Base-by-base conservation (phyloP, 371 early-diverging fungal species). In the Mucor sp. region DNA sequence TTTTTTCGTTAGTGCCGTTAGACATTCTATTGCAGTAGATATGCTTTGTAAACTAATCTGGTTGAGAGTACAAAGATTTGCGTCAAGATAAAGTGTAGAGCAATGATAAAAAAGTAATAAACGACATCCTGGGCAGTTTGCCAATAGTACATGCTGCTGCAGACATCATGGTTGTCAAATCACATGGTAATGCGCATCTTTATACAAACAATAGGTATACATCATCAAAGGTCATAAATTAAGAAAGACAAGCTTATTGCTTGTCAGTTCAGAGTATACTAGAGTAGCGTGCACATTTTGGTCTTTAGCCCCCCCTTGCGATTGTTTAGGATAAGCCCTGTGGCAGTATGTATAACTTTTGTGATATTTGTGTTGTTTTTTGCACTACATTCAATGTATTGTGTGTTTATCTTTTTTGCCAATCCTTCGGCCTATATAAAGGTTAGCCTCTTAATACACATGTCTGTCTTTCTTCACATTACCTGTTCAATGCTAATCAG, bases 371-470 rank as follows among this genome's bases (percentile, higher is more conserved):
- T n/a, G 19, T 67, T 66, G 23, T 37, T 35, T 60, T 57, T 71
- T 44, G 71, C 71, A 56, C 71, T 71, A 41, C 71, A 71, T 67
- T 71, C 71, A 67, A 71, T 71, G 41, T 71, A 71, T 47, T 59
- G 71, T 27, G 41, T 71, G 43, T 67, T 63, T 2, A 71, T 50
- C 55, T 67, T 63, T 17, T 15, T 63, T 60, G 71, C 67, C 19
- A 71, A 60, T 35, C 8, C 53, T 17, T 67, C 64, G 21, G 71
- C 71, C 71, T 71, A 63, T 11, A 23, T 30, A 58, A 21, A 39
- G 28, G 6, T 33, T 48, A 21, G 43, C 58, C 21, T 58, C 21
- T 15, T 23, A 17, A 9, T 23, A n/a, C 11, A 6, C 35, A n/a
- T 21, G 48, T 28, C 0, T 43, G 19, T 23, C 25, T 17, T 21